phyloP scores from a whole-genome alignment of 768 basidiomycete species.

The Lactifluus piperatus region DNA sequence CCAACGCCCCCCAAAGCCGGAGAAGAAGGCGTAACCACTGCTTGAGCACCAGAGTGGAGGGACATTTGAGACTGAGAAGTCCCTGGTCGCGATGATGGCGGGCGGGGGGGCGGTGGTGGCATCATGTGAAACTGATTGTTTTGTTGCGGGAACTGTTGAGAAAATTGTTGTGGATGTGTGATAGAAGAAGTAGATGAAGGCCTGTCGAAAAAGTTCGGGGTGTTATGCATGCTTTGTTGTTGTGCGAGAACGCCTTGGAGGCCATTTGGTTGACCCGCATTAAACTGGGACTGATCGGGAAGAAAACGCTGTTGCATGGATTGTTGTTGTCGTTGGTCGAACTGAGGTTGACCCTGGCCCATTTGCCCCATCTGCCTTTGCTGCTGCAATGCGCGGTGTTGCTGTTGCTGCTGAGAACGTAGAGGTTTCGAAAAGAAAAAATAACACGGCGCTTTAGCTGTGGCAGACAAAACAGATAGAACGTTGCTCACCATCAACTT shows the following conservation, averaged over 20 bases:
- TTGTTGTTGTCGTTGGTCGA: constrained; percentile 19
- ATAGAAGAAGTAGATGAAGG: constrained; percentile 13
- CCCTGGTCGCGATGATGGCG: constrained; percentile 19
- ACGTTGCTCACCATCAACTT: constrained; percentile 6
- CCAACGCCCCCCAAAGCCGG: constrained; percentile 8
- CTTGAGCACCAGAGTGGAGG: constrained; percentile 8
- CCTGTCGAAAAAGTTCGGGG: constrained; percentile 16
- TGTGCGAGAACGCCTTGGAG: constrained; percentile 16
- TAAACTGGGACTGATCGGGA: constrained; percentile 18
- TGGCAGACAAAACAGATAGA: background rate
- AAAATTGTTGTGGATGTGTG: constrained; percentile 15
- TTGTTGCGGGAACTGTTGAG: constrained; percentile 15
- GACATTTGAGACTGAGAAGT: constrained; percentile 19
- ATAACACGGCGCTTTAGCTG: too few relatives aligned
- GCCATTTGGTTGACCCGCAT: constrained; percentile 15
- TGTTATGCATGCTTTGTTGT: constrained; percentile 16
- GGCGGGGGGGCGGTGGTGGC: constrained; percentile 20
- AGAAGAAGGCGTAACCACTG: constrained; percentile 8
- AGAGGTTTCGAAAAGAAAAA: background rate
- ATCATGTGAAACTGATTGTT: constrained; percentile 18
- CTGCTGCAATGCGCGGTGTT: constrained; percentile 15
- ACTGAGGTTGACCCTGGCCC: constrained; percentile 17
- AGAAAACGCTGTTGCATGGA: constrained; percentile 10
- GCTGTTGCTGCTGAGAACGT: constrained; percentile 12
- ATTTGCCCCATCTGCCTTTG: constrained; percentile 22